These are phyloP conservation scores for Eragrostis curvula DNA, from an alignment of 176 grass and related monocot genomes.

Conservation along the genomic window DNA sequence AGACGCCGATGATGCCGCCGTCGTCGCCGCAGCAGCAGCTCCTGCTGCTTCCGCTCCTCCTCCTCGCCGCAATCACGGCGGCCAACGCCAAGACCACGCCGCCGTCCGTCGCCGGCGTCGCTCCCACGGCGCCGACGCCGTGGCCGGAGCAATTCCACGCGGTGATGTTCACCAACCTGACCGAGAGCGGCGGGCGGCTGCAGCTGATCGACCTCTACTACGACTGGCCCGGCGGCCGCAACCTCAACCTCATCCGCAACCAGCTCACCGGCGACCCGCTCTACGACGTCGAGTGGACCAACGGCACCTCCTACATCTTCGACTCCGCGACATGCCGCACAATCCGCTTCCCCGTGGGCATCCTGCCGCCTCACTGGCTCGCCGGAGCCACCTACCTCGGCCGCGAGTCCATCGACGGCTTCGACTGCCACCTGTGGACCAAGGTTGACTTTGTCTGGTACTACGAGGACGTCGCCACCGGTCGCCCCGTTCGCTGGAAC, in stretches of 20 bases:
- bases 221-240: constrained; percentile 75
- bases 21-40: neutral
- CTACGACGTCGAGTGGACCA: constrained; percentile 85
- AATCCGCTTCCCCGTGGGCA: constrained; percentile 52
- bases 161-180: constrained; percentile 62
- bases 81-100: neutral
- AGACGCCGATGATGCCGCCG: constrained; percentile 24
- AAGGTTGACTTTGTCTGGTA: constrained; percentile 84
- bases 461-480: constrained; percentile 84
- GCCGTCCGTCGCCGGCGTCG: neutral
- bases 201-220: constrained; percentile 74
- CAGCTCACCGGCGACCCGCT: constrained; percentile 59
- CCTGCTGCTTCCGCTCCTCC: neutral
- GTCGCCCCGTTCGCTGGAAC: constrained; percentile 86
- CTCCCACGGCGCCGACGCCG: constrained; percentile 33
- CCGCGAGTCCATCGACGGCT: constrained; percentile 50
- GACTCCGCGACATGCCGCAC: constrained; percentile 45
- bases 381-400: constrained; percentile 72
- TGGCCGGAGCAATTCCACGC: constrained; percentile 90
- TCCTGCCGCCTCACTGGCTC: constrained; percentile 69
- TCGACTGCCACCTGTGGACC: constrained; percentile 75
- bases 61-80: neutral
- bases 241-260: constrained; percentile 67
- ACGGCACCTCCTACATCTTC: constrained; percentile 77
- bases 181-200: constrained; percentile 52